A percentile compares a stretch with the other conserved stretches of the same genome.
Evolutionary conservation across 1,284 basidiomycete species (phyloP).

Genomic region (Cystobasidiaceae sp.): DNA sequence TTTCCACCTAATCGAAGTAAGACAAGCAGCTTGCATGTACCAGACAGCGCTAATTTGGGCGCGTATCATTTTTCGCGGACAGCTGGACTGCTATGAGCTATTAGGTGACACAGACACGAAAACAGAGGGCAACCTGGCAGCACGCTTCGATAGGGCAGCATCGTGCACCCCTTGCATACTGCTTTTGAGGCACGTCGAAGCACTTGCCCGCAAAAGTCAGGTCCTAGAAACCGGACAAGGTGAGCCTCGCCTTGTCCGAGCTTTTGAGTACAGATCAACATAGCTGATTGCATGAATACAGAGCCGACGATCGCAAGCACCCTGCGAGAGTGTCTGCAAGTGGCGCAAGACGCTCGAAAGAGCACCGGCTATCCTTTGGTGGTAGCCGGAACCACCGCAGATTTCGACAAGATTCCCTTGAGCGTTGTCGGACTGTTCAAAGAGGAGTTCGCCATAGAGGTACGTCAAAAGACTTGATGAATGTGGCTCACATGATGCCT

Average conservation of each 20-base stretch:
- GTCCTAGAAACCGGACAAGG: slow-evolving; percentile 63
- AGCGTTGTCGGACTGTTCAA: slow-evolving; percentile 74
- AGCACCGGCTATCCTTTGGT: slow-evolving; percentile 63
- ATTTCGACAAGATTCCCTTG: slow-evolving; percentile 62
- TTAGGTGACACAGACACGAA: slow-evolving; percentile 73
- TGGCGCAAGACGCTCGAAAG: slow-evolving; percentile 55
- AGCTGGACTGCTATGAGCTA: slow-evolving; percentile 75
- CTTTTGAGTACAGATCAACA: neutral
- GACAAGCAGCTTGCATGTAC: slow-evolving; percentile 49
- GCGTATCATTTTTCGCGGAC: slow-evolving; percentile 47
- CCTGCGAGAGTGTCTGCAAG: slow-evolving; percentile 63
- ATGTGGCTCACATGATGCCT: neutral
- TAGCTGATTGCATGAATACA: slow-evolving; percentile 41
- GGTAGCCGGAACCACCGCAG: slow-evolving; percentile 69
- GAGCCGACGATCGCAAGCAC: slow-evolving; percentile 61
- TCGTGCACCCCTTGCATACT: slow-evolving; percentile 80
- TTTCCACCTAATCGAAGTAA: slow-evolving; percentile 66
- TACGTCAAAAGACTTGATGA: slow-evolving; percentile 45
- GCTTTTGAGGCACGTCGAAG: slow-evolving; percentile 77
- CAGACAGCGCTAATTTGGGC: neutral
- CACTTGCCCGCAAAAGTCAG: slow-evolving; percentile 67
- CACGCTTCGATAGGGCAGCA: slow-evolving; percentile 72
- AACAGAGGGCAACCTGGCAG: slow-evolving; percentile 69
- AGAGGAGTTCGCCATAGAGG: slow-evolving; percentile 74
- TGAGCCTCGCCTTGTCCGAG: slow-evolving; percentile 41